Evolutionary conservation across 805 yeast species (phyloP).

Genomic region (Myxozyma geophila): DNA sequence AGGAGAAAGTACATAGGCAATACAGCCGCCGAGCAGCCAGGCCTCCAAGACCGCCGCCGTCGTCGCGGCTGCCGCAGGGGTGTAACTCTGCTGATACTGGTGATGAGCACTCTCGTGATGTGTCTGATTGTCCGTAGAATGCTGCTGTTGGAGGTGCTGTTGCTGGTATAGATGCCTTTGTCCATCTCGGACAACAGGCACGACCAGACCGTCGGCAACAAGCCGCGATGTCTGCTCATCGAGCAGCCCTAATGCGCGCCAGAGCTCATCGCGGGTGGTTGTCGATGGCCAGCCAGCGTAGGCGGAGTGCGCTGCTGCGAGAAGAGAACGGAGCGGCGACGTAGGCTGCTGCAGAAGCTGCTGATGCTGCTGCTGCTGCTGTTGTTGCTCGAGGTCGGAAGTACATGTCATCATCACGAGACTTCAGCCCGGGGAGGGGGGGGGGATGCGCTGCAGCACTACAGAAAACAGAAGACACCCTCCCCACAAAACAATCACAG

Average conservation of each 20-base stretch:
- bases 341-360: conserved; percentile 9
- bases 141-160: too few relatives aligned
- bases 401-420: conserved; percentile 12
- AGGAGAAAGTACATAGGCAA: conserved; percentile 37
- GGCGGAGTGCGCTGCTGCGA: conserved; percentile 19
- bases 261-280: conserved; percentile 28
- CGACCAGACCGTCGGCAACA: conserved; percentile 13
- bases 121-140: too few relatives aligned
- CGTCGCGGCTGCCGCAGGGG: conserved; percentile 9
- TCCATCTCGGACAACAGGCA: conserved; percentile 6
- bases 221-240: conserved; percentile 20
- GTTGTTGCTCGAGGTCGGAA: conserved; percentile 8
- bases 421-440: too few relatives aligned
- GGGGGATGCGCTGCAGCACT: too few relatives aligned
- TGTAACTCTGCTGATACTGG: not conserved
- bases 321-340: conserved; percentile 17
- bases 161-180: not conserved
- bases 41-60: conserved; percentile 27
- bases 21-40: conserved; percentile 41
- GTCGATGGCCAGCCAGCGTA: conserved; percentile 28
- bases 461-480: not conserved
- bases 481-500: not conserved
- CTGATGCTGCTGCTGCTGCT: conserved; percentile 4
- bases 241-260: conserved; percentile 20
- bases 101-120: too few relatives aligned